These are phyloP conservation scores for Capsicum pubescens DNA, from an alignment of 257 asterid species.

Conservation along the genomic window DNA sequence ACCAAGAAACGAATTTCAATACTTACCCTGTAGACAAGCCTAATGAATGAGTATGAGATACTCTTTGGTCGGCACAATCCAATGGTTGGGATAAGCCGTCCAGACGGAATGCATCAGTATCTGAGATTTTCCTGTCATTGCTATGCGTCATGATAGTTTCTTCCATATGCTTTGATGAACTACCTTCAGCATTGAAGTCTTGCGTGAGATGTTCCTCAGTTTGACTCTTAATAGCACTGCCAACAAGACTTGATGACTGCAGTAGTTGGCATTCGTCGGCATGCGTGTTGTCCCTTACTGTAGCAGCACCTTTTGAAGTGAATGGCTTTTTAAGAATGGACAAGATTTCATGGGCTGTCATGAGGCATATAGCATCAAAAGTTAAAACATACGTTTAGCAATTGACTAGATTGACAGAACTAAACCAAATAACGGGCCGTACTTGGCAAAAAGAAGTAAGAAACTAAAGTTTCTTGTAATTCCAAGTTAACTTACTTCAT, in stretches of 20 bases:
- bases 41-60: slow-evolving; percentile 31
- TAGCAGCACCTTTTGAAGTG: slow-evolving; percentile 40
- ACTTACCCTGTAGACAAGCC: slow-evolving; percentile 46
- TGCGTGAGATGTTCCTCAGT: slow-evolving; percentile 36
- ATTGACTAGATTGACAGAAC: neutral
- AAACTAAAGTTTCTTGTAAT: neutral
- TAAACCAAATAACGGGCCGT: neutral
- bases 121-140: slow-evolving; percentile 32
- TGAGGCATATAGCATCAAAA: slow-evolving; percentile 27
- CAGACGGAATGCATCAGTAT: slow-evolving; percentile 37
- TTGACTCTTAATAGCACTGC: slow-evolving; percentile 41
- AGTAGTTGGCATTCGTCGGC: slow-evolving; percentile 37
- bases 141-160: slow-evolving; percentile 38
- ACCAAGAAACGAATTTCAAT: neutral
- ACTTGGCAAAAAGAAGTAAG: slow-evolving; percentile 16
- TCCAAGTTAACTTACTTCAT: neutral
- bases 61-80: slow-evolving; percentile 18
- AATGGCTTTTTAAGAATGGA: slow-evolving; percentile 68
- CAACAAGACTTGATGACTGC: slow-evolving; percentile 46
- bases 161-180: slow-evolving; percentile 35
- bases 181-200: slow-evolving; percentile 39
- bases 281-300: slow-evolving; percentile 38
- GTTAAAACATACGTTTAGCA: neutral
- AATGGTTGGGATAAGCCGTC: slow-evolving; percentile 30
- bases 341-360: slow-evolving; percentile 77